Conservation (phyloP, 2,329 filamentous ascomycete genomes). For the Aspergillus oerlinghausenensis region DNA sequence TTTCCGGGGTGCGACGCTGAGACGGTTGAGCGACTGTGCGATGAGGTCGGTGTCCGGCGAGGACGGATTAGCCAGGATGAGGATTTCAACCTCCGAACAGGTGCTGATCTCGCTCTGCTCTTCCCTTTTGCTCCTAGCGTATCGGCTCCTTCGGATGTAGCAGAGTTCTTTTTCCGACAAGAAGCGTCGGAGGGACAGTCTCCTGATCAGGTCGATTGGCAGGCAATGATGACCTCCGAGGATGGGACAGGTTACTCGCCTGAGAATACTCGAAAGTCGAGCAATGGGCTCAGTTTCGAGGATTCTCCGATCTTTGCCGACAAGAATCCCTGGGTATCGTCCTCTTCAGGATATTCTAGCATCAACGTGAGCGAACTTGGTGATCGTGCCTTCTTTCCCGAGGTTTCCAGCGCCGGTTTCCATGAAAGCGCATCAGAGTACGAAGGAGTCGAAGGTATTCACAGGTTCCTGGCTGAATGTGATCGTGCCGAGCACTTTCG, state of each 20-base stretch:
- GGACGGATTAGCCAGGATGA: conserved; percentile 76
- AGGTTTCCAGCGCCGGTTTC: conserved; percentile 34
- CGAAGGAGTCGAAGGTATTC: conserved; percentile 62
- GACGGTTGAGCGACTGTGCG: conserved; percentile 76
- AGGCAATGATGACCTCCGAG: conserved; percentile 52
- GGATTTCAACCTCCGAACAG: conserved; percentile 64
- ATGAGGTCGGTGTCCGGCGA: conserved; percentile 77
- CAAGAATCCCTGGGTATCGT: conserved; percentile 51
- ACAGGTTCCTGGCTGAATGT: conserved; percentile 61
- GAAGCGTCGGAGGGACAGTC: conserved; percentile 26
- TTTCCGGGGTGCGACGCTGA: conserved; percentile 87
- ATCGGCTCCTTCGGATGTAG: conserved; percentile 40
- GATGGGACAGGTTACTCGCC: conserved; percentile 18
- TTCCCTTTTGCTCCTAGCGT: conserved; percentile 79
- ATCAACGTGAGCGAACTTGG: conserved; percentile 51
- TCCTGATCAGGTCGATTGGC: conserved; percentile 50
- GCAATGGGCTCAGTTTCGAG: conserved; percentile 36
- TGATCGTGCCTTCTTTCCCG: conserved; percentile 36
- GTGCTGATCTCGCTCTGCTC: conserved; percentile 68
- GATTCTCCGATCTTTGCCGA: conserved; percentile 40
- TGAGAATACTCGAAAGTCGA: conserved; percentile 20
- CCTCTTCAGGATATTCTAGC: conserved; percentile 54
- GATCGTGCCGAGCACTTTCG: conserved; percentile 42
- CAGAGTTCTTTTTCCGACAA: conserved; percentile 42
- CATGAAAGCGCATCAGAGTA: conserved; percentile 47